A percentile compares a stretch with the other conserved stretches of the same genome.
Evolutionary conservation across 2,329 filamentous ascomycete species (phyloP).

Genomic region (Hymenoscyphus albidus): DNA sequence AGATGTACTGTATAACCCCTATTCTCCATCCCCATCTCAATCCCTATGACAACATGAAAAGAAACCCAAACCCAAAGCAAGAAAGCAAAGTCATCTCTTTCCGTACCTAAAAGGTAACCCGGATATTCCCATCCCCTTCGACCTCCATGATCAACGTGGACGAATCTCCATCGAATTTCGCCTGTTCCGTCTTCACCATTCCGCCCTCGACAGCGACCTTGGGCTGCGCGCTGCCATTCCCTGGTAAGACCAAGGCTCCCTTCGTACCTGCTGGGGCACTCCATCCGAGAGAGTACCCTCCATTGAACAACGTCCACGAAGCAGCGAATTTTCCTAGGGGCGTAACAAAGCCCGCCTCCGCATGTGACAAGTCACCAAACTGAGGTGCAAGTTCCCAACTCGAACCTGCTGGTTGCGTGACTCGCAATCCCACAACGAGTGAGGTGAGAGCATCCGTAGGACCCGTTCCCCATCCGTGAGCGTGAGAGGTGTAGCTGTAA

Average conservation of each 20-base stretch:
- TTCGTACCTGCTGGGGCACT: constrained; percentile 18
- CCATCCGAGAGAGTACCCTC: constrained; percentile 20
- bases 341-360: constrained; percentile 41
- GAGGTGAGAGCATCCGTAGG: constrained; percentile 45
- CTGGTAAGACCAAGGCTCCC: constrained; percentile 19
- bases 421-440: constrained; percentile 41
- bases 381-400: constrained; percentile 40
- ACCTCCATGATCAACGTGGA: not conserved
- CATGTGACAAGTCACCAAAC: constrained; percentile 38
- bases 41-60: not conserved
- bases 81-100: not conserved
- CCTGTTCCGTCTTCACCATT: not conserved
- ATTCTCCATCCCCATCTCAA: not conserved
- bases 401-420: constrained; percentile 37
- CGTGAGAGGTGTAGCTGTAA: constrained; percentile 42
- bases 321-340: constrained; percentile 39
- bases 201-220: constrained; percentile 14
- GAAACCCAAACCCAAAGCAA: not conserved
- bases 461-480: constrained; percentile 48
- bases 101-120: not conserved
- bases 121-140: not conserved
- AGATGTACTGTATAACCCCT: not conserved
- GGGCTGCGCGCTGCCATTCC: constrained; percentile 6
- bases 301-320: constrained; percentile 26
- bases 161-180: not conserved